Base-by-base conservation (phyloP, 768 basidiomycete species). In the Tremella mesenterica region DNA sequence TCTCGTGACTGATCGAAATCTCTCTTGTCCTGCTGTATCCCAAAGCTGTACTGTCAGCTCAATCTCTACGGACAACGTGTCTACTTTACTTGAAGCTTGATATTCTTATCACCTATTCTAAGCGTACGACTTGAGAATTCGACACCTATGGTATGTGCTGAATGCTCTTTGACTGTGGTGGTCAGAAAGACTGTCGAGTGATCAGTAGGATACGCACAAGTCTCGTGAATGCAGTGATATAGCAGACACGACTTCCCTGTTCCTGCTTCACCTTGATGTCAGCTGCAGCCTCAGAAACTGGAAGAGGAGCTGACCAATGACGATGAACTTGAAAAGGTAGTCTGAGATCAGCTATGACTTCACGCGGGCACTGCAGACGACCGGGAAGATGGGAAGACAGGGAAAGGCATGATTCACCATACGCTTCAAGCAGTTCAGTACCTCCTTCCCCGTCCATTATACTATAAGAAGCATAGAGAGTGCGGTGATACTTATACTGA, bases 251-350 rank as follows among this genome's bases (percentile, higher is more conserved):
- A 92, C 80, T 99, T 99, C 33, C 95, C 95, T 3, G 90, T 87
- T 58, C 91, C 93, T 20, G 93, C 87, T 77, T 96, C 92, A 59
- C 92, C 92, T 96, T 56, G 60, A 7, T 21, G 48, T 30, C 28
- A 53, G 50, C 50, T 46, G 33, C 3, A 14, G 16, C 30, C 14
- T 26, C 48, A 48, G 51, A 43, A 54, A 52, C 28, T 47, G 28
- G 23, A 45, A 39, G 28, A 31, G 44, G 60, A 48, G 58, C 78
- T 54, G 61, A 88, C 93, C 93, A 65, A 96, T 89, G 62, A 97
- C 82, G 70, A 96, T 95, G 75, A 91, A 90, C 77, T 99, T 99
- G 84, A 96, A 89, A 61, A 99, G 81, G 74, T 95, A 97, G 76
- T 99, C 95, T 95, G 47, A 7, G 29, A 26, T 4, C 7, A 21